A percentile compares a stretch with the other conserved stretches of the same genome.
These are phyloP conservation scores for Zoysia pacifica DNA, from an alignment of 176 grass and related monocot genomes.

Conservation along the genomic window DNA sequence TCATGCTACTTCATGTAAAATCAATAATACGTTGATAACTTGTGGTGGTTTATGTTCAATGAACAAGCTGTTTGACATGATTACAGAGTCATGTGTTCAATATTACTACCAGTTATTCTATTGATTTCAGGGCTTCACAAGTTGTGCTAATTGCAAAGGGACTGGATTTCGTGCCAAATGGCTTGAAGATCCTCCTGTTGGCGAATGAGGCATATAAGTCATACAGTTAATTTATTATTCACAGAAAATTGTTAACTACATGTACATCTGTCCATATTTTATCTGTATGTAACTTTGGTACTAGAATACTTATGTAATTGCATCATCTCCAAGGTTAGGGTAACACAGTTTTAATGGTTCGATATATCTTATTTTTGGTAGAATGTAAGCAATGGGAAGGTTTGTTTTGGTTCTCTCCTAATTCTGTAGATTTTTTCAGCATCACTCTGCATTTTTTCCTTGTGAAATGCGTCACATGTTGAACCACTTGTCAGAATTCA, in stretches of 20 bases:
- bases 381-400: background rate
- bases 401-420: background rate
- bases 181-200: constrained; percentile 66
- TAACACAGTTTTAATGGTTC: constrained; percentile 15
- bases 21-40: constrained; percentile 11
- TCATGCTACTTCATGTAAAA: constrained; percentile 21
- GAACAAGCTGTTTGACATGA: constrained; percentile 19
- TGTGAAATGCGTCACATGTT: background rate
- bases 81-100: background rate
- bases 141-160: constrained; percentile 82
- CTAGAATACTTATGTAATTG: constrained; percentile 29
- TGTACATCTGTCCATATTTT: constrained; percentile 32
- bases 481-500: background rate
- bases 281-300: constrained; percentile 13
- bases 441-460: background rate
- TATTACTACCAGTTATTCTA: constrained; percentile 28
- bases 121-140: constrained; percentile 64
- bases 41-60: constrained; percentile 9
- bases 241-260: constrained; percentile 29
- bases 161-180: constrained; percentile 96
- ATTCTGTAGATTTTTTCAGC: background rate
- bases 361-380: constrained; percentile 13
- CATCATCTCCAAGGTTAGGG: background rate
- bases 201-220: constrained; percentile 44
- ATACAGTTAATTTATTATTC: constrained; percentile 33